Percentiles rank a stretch among this genome's conserved stretches.
These are phyloP conservation scores for Ensete glaucum DNA, from an alignment of 176 grass and related monocot genomes.

Conservation along the genomic window DNA sequence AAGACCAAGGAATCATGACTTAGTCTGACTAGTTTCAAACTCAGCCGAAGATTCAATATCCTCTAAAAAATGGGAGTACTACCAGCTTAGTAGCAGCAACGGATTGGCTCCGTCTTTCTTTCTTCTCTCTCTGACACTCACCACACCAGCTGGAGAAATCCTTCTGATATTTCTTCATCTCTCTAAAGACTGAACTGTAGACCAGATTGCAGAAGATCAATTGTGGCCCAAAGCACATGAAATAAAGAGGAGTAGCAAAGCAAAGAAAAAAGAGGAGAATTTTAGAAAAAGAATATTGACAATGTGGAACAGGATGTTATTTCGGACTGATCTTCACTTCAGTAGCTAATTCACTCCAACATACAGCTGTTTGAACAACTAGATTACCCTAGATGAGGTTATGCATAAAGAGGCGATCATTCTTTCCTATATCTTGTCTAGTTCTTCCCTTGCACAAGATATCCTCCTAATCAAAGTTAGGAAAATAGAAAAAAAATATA, in stretches of 20 bases:
- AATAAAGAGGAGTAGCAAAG: neutral
- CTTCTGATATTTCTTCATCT: slow-evolving; percentile 91
- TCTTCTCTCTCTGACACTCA: slow-evolving; percentile 75
- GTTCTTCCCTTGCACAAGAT: no score
- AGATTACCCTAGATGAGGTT: no score
- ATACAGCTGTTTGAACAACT: no score
- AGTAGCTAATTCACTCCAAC: no score
- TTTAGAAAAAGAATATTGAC: no score
- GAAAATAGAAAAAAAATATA: no score
- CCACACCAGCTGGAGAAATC: slow-evolving; percentile 87
- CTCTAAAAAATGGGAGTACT: neutral
- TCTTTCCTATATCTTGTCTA: no score
- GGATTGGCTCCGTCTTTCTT: slow-evolving; percentile 57
- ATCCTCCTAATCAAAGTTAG: no score
- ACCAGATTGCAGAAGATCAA: neutral
- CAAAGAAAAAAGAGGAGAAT: neutral
- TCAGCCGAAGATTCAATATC: neutral
- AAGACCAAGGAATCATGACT: neutral
- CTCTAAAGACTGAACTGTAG: slow-evolving; percentile 81
- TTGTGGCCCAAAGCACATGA: neutral
- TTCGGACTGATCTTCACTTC: no score
- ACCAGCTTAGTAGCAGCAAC: slow-evolving; percentile 89
- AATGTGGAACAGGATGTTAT: no score
- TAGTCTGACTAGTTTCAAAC: neutral
- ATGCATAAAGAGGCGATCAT: no score